Base-by-base conservation (phyloP, 306 rosid genomes). In the Leucaena leucocephala region DNA sequence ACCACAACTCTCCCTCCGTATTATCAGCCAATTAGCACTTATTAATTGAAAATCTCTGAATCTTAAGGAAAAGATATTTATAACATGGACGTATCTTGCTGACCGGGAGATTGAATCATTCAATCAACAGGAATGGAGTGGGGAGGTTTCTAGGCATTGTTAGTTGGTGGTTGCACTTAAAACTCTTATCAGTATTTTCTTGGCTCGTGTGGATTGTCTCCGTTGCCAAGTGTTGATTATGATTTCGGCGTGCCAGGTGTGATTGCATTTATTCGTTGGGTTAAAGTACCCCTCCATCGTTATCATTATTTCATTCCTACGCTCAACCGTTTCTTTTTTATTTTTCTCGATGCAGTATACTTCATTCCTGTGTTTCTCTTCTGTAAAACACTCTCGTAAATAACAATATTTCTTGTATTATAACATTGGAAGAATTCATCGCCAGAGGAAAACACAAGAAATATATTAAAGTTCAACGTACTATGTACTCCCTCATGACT, bases 261-360 rank as follows among this genome's bases (percentile, higher is more conserved):
- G 74, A 69, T 27, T 69, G 21, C 74, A 21, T 68, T 68, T 11
- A 44, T 68, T 44, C 22, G 55, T 68, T 21, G 27, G 55, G 38
- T 5, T 43, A 44, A 68, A 19, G 12, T 2, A n/a, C 61, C 35
- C 63, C 21, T 0, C 39, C 21, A 50, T 21, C 39, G 21, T 22
- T 44, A 22, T 44, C 39, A 44, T 69, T 45, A 11, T 4, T 44
- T 68, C 39, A 68, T 44, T 54, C 72, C 19, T 68, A 7, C 8
- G 54, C 35, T 21, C 64, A 21, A 9, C 7, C 64, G 15, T 21
- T 22, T 58, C 34, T 58, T 22, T 7, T 58, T 9, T n/a, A n/a
- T 21, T 55, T 6, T n/a, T 22, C 62, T 13, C 1, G 59, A 6
- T 22, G 35, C 2, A 3, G 10, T 5, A 21, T 19, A 27, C 27